A percentile compares a stretch with the other conserved stretches of the same genome.
Conservation (phyloP, 2,329 filamentous ascomycete genomes). For the Apiospora arundinis region DNA sequence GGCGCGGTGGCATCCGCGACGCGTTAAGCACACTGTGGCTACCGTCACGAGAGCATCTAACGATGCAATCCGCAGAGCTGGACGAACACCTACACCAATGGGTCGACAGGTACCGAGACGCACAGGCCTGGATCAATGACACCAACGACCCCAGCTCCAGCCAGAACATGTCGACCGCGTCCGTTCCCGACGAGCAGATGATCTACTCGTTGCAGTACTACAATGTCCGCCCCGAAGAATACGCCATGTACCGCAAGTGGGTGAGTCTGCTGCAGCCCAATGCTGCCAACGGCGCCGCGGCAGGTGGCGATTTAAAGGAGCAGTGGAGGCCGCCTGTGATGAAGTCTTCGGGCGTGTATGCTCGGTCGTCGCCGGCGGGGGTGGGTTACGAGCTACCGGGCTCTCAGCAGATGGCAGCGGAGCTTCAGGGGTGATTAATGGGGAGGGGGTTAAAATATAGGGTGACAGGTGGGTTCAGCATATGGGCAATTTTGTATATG, state of each 20-base stretch:
- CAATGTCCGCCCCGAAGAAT: constrained; percentile 22
- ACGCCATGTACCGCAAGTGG: constrained; percentile 24
- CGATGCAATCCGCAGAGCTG: not conserved
- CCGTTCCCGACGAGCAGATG: constrained; percentile 11
- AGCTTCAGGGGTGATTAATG: not conserved
- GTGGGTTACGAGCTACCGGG: too few relatives aligned
- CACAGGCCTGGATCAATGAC: constrained; percentile 19
- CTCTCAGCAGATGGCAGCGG: not conserved
- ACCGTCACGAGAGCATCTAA: not conserved
- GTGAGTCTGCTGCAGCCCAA: constrained; percentile 20
- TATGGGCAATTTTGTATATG: too few relatives aligned
- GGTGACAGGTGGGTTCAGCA: too few relatives aligned
- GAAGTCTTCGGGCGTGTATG: not conserved
- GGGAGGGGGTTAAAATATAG: not conserved
- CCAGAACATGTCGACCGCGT: not conserved
- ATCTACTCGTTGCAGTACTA: constrained; percentile 21
- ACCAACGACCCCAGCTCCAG: not conserved
- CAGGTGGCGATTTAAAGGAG: too few relatives aligned
- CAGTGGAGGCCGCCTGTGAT: not conserved
- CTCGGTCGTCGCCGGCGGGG: not conserved
- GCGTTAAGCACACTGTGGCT: not conserved
- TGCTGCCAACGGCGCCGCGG: not conserved
- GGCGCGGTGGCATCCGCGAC: constrained; percentile 3
- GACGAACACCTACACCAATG: not conserved
- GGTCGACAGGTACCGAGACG: not conserved